Evolutionary conservation across 192 early-diverging fungal species (phyloP).

Genomic region (Coemansia sp.): DNA sequence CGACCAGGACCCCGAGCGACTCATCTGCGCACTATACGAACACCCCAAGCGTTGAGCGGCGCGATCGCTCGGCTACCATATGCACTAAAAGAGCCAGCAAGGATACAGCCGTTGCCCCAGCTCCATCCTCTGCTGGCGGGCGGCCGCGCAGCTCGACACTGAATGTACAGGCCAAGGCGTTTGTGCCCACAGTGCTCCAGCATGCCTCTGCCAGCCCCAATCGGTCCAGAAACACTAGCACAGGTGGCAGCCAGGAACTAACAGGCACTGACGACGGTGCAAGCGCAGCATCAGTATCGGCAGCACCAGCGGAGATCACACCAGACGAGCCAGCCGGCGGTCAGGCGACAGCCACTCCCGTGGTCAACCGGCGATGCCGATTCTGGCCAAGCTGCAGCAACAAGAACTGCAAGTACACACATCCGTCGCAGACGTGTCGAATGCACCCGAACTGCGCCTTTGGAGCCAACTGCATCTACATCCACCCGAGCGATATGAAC

Average conservation of each 20-base stretch:
- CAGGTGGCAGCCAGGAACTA: constrained; percentile 12
- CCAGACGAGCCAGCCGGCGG: neutral
- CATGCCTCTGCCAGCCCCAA: neutral
- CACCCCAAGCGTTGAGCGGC: neutral
- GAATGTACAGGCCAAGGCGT: constrained; percentile 34
- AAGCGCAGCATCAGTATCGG: constrained; percentile 6
- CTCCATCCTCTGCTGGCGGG: neutral
- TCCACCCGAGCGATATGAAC: constrained; percentile 39
- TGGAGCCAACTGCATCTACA: constrained; percentile 39
- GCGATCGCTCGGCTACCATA: constrained; percentile 6
- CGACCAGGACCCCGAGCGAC: neutral
- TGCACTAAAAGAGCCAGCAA: neutral
- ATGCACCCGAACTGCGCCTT: constrained; percentile 34
- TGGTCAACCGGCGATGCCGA: constrained; percentile 38
- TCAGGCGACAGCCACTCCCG: neutral
- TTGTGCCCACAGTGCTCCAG: constrained; percentile 21
- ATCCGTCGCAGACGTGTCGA: constrained; percentile 36
- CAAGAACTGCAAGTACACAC: constrained; percentile 51
- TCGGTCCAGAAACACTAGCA: constrained; percentile 3
- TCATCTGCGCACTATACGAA: neutral
- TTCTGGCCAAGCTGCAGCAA: constrained; percentile 56
- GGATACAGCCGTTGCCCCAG: neutral
- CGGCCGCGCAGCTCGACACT: constrained; percentile 40
- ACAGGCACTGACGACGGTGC: neutral
- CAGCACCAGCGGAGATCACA: neutral